These are phyloP conservation scores for Epichloe sp. DNA, from an alignment of 2,329 filamentous ascomycete species.

Conservation along the genomic window DNA sequence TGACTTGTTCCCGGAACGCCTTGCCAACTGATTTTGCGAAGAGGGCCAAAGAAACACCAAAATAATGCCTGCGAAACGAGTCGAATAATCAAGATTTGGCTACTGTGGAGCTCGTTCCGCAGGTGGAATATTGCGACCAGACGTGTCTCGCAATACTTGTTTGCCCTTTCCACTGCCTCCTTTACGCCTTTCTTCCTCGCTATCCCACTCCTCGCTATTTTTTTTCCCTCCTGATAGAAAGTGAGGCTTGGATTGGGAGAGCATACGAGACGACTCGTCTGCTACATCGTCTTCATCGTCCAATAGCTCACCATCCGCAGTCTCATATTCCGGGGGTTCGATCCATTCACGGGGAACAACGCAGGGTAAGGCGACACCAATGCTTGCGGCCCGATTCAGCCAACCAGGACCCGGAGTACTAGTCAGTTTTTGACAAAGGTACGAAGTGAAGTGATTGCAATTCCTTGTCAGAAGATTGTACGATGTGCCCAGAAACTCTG, in stretches of 20 bases:
- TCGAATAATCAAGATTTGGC: neutral
- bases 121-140: conserved; percentile 36
- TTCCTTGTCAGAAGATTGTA: conserved; percentile 77
- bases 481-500: conserved; percentile 59
- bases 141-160: conserved; percentile 32
- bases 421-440: conserved; percentile 62
- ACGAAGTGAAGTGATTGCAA: conserved; percentile 79
- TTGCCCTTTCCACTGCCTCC: conserved; percentile 31
- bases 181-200: conserved; percentile 30
- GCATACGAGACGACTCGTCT: conserved; percentile 46
- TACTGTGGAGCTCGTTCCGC: conserved; percentile 36
- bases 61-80: conserved; percentile 4
- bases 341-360: conserved; percentile 76
- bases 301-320: conserved; percentile 55
- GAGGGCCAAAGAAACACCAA: neutral
- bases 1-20: conserved; percentile 5
- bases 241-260: conserved; percentile 27
- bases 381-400: conserved; percentile 74
- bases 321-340: conserved; percentile 66
- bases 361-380: conserved; percentile 69
- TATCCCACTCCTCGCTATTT: conserved; percentile 26
- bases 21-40: neutral
- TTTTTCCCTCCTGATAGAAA: conserved; percentile 16
- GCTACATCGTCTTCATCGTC: conserved; percentile 37
- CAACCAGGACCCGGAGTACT: conserved; percentile 56